A percentile compares a stretch with the other conserved stretches of the same genome.
Evolutionary conservation across 306 rosid genomes (phyloP).

Genomic region (Canavalia gladiata): DNA sequence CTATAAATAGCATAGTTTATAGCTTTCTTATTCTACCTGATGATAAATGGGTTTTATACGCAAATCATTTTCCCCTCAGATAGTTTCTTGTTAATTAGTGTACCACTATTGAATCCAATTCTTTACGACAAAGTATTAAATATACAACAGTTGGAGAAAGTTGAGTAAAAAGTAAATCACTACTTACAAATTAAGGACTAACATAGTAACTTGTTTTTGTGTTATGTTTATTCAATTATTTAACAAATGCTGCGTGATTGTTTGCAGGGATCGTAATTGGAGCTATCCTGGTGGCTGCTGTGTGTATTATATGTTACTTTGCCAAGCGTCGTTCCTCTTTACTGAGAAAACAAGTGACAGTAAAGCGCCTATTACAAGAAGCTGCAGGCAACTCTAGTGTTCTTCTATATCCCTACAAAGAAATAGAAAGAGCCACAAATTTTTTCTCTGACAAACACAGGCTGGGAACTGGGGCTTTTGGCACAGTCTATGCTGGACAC

Average conservation of each 20-base stretch:
- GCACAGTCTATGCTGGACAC: conserved; percentile 88
- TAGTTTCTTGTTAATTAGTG: conserved; percentile 23
- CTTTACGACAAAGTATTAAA: background rate
- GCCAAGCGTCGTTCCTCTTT: conserved; percentile 69
- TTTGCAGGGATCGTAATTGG: conserved; percentile 64
- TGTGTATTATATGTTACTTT: conserved; percentile 60
- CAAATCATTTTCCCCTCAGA: background rate
- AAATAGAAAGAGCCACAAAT: conserved; percentile 82
- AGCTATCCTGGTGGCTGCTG: conserved; percentile 62
- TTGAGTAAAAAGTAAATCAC: background rate
- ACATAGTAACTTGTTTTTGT: background rate
- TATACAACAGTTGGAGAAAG: background rate
- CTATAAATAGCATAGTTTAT: conserved; percentile 6
- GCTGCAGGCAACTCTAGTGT: conserved; percentile 88
- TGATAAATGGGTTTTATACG: background rate
- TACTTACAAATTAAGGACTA: background rate
- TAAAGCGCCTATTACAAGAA: conserved; percentile 75
- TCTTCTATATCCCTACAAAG: conserved; percentile 79
- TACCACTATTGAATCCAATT: background rate
- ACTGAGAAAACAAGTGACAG: conserved; percentile 72
- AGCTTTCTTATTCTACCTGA: conserved; percentile 23
- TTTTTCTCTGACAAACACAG: conserved; percentile 77
- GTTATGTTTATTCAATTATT: background rate
- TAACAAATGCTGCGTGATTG: conserved; percentile 33
- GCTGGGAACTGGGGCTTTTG: conserved; percentile 96